Conservation (phyloP, 371 early-diverging fungal genomes). For the Actinomortierella wolfii region DNA sequence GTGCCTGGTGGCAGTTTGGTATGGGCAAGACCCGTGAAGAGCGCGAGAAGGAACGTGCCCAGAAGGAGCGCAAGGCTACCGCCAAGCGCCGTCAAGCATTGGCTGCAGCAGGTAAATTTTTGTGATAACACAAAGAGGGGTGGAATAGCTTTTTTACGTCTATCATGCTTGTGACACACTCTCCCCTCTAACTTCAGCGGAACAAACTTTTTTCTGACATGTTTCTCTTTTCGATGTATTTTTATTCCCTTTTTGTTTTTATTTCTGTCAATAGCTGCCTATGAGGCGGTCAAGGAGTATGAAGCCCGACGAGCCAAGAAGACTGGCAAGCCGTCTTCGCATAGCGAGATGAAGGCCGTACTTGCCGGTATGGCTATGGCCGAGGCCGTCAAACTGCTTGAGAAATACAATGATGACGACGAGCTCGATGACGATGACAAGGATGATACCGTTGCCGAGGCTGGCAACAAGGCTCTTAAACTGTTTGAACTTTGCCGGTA, state of each 20-base stretch:
- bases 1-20: slow-evolving; percentile 30
- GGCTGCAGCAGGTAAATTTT: slow-evolving; percentile 34
- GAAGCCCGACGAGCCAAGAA: slow-evolving; percentile 15
- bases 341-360: slow-evolving; percentile 42
- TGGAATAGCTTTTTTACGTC: not conserved
- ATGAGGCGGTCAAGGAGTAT: slow-evolving; percentile 39
- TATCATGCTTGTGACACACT: not conserved
- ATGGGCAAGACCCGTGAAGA: slow-evolving; percentile 13
- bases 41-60: slow-evolving; percentile 7
- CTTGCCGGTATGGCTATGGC: slow-evolving; percentile 46
- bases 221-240: not conserved
- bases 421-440: slow-evolving; percentile 18
- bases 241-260: not conserved
- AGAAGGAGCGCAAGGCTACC: slow-evolving; percentile 27
- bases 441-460: slow-evolving; percentile 41
- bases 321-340: slow-evolving; percentile 32
- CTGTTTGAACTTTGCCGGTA: slow-evolving; percentile 25
- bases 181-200: no score
- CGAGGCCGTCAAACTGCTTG: slow-evolving; percentile 36
- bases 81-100: slow-evolving; percentile 27
- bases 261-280: slow-evolving; percentile 17
- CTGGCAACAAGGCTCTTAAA: slow-evolving; percentile 35
- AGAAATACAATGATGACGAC: slow-evolving; percentile 11
- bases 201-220: no score
- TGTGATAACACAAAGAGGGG: not conserved